Conservation (phyloP, 2,329 filamentous ascomycete species). For the Fusarium nisikadoi region DNA sequence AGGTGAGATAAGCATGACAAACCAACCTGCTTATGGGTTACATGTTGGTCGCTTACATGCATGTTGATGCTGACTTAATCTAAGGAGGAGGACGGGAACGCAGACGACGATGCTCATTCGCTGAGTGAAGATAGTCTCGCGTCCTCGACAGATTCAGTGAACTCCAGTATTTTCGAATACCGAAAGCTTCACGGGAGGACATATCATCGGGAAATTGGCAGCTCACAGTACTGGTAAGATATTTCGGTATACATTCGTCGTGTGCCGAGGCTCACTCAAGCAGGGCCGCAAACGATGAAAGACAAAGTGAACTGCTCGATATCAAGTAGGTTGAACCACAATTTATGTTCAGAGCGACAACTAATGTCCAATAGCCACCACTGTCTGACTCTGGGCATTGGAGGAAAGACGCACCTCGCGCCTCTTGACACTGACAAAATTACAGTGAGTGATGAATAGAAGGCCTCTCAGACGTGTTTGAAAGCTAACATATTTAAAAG, state of each 20-base stretch:
- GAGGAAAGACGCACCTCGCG: constrained; percentile 11
- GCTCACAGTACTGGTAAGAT: constrained; percentile 14
- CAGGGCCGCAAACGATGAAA: constrained; percentile 13
- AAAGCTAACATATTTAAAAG: not conserved
- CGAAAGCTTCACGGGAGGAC: constrained; percentile 19
- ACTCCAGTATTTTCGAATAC: constrained; percentile 16
- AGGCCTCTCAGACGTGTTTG: not conserved
- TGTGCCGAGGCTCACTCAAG: not conserved
- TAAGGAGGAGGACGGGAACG: not conserved
- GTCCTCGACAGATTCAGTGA: constrained; percentile 7
- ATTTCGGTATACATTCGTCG: accelerated
- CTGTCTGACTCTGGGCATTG: not conserved
- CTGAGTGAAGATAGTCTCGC: not conserved
- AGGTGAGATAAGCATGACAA: not conserved
- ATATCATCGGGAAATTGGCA: constrained; percentile 14
- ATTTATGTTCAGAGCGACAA: accelerated
- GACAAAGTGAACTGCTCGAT: constrained; percentile 10
- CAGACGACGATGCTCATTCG: constrained; percentile 1
- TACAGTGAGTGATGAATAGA: not conserved
- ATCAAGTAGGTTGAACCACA: not conserved
- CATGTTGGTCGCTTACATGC: not conserved
- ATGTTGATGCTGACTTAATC: not conserved
- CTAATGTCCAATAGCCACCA: not conserved
- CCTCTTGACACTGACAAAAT: constrained; percentile 9
- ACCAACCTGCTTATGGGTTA: not conserved